phyloP scores from a whole-genome alignment of 1,139 yeast species.

The Waltiozyma sp. region DNA sequence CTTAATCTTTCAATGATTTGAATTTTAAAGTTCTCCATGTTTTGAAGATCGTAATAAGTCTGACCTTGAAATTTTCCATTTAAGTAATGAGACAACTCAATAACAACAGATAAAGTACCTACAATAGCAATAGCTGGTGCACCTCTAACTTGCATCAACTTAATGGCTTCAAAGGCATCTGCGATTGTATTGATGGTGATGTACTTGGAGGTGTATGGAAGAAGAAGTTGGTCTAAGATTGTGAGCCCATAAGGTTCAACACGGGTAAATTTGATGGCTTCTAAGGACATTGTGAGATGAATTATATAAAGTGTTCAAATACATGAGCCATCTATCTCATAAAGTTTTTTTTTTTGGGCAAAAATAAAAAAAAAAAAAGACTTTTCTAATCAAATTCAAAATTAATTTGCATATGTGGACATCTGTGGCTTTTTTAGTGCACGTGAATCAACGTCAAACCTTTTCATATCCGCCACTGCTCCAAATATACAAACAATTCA shows the following conservation, averaged over 20 bases:
- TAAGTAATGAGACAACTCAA: slow-evolving; percentile 38
- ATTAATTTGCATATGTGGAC: not conserved
- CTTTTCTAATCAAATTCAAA: no score
- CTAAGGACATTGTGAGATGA: slow-evolving; percentile 19
- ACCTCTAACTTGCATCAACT: slow-evolving; percentile 89
- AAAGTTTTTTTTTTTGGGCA: no score
- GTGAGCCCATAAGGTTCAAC: slow-evolving; percentile 29
- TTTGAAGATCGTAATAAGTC: slow-evolving; percentile 23
- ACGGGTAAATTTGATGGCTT: slow-evolving; percentile 63
- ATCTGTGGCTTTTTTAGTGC: no score
- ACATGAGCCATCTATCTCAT: no score
- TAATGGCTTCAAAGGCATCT: slow-evolving; percentile 76
- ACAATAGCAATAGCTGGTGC: slow-evolving; percentile 98
- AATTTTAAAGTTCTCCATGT: slow-evolving; percentile 20
- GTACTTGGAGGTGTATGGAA: slow-evolving; percentile 73
- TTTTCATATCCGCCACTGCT: no score
- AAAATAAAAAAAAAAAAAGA: no score
- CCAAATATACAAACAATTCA: no score
- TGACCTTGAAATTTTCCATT: slow-evolving; percentile 16
- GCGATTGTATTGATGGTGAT: slow-evolving; percentile 45
- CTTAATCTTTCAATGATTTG: slow-evolving; percentile 41
- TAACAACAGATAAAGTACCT: slow-evolving; percentile 75
- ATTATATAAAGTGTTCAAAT: no score
- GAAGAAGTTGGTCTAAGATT: slow-evolving; percentile 68
- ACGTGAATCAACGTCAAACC: no score